Evolutionary conservation across 108 stramenopile species (phyloP).

Genomic region (Nitzschia putrida): DNA sequence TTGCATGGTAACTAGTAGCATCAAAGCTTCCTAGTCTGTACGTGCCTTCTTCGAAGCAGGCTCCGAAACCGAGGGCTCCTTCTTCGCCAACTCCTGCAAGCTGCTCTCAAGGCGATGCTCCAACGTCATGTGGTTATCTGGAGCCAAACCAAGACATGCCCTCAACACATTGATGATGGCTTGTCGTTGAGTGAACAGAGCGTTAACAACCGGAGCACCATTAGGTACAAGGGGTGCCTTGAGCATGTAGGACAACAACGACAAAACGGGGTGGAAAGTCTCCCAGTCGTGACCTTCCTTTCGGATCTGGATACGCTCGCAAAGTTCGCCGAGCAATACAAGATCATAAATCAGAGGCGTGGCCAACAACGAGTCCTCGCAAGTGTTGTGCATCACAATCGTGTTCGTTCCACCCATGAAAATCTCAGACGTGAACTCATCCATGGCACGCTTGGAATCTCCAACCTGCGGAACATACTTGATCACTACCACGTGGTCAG

Average conservation of each 20-base stretch:
- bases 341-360: constrained; percentile 97
- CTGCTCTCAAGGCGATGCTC: constrained; percentile 88
- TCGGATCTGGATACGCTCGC: constrained; percentile 86
- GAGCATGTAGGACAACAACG: constrained; percentile 95
- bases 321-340: constrained; percentile 92
- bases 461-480: constrained; percentile 98
- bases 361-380: constrained; percentile 96
- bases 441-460: constrained; percentile 98
- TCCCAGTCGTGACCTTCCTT: constrained; percentile 80
- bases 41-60: constrained; percentile 26
- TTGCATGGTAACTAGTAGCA: no score
- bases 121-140: constrained; percentile 95
- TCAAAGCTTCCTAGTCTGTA: not conserved
- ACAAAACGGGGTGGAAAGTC: constrained; percentile 92
- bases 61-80: constrained; percentile 2
- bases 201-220: constrained; percentile 97
- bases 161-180: constrained; percentile 94
- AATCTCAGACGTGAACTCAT: constrained; percentile 98
- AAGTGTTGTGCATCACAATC: constrained; percentile 98
- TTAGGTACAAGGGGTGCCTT: constrained; percentile 97
- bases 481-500: constrained; percentile 97
- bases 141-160: constrained; percentile 91
- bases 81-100: constrained; percentile 44
- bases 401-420: constrained; percentile 99
- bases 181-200: constrained; percentile 94